A percentile compares a stretch with the other conserved stretches of the same genome.
Evolutionary conservation across 352 stramenopile genomes (phyloP).

Genomic region (Pythium dissimile): DNA sequence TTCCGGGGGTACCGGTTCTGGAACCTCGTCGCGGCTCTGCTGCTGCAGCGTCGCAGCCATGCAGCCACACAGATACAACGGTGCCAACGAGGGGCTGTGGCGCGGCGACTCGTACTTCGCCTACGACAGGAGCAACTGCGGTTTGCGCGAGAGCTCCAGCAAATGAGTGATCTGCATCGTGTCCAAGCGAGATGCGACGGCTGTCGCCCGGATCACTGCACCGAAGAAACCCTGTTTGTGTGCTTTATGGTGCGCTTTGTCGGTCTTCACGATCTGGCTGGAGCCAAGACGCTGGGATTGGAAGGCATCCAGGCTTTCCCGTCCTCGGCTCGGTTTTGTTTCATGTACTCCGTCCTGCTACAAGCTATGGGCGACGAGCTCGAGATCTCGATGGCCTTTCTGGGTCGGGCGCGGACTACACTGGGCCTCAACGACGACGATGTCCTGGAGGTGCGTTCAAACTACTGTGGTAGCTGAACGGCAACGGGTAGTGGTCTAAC

Average conservation of each 20-base stretch:
- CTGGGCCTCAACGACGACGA: conserved; percentile 20
- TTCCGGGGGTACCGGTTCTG: conserved; percentile 29
- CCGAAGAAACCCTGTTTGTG: conserved; percentile 14
- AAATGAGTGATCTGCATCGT: conserved; percentile 11
- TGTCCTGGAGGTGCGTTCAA: conserved; percentile 30
- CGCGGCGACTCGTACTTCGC: not conserved
- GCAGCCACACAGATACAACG: conserved; percentile 24
- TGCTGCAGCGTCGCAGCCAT: conserved; percentile 10
- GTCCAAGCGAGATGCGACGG: conserved; percentile 10
- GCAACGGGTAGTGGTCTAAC: not conserved
- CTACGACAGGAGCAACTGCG: conserved; percentile 13
- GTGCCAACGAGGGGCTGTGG: conserved; percentile 14
- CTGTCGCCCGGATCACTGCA: conserved; percentile 12
- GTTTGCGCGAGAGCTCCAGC: conserved; percentile 14
- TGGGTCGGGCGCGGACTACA: conserved; percentile 10
- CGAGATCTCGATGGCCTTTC: conserved; percentile 23
- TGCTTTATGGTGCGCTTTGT: conserved; percentile 30
- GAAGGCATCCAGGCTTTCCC: conserved; percentile 17
- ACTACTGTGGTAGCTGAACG: not conserved
- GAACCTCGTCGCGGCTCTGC: conserved; percentile 19
- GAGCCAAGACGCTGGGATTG: conserved; percentile 18
- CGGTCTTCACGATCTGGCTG: conserved; percentile 23
- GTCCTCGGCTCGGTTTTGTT: conserved; percentile 18
- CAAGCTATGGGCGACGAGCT: conserved; percentile 25
- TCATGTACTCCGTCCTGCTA: conserved; percentile 22